Conservation (phyloP, 2,329 filamentous ascomycete species). For the Alternaria panax region DNA sequence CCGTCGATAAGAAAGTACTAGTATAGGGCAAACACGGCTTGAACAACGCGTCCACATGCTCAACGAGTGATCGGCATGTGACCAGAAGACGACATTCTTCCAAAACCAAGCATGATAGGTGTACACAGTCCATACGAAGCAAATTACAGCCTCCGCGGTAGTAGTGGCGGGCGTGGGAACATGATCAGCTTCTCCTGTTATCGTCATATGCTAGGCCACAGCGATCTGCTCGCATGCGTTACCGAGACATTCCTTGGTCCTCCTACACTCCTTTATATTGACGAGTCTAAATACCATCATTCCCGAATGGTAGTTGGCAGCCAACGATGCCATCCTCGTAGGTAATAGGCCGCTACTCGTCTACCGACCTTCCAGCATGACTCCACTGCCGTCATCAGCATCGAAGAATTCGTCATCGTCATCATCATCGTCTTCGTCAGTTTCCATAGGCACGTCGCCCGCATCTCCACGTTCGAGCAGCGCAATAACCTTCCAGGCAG, state of each 20-base stretch:
- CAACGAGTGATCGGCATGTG: not conserved
- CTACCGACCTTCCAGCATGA: conserved; percentile 7
- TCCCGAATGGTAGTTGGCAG: not conserved
- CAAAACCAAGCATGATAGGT: not conserved
- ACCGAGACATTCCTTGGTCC: not conserved
- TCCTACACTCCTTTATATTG: not conserved
- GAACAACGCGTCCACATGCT: not conserved
- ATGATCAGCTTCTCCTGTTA: not conserved
- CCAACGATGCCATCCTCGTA: not conserved
- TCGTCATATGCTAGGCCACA: not conserved
- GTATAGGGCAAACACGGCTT: not conserved
- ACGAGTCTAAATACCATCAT: not conserved
- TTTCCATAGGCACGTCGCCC: conserved; percentile 1
- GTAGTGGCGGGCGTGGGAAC: not conserved
- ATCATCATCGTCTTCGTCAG: conserved; percentile 1
- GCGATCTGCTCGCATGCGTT: not conserved
- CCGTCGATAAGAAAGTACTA: not conserved
- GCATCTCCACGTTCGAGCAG: conserved; percentile 26
- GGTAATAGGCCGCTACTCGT: not conserved
- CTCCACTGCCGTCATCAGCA: conserved; percentile 22
- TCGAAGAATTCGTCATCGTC: conserved; percentile 29
- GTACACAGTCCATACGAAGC: not conserved
- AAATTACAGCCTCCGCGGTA: not conserved
- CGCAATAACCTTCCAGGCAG: conserved; percentile 43
- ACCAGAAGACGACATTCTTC: not conserved